These are phyloP conservation scores for Collybia nuda DNA, from an alignment of 768 basidiomycete species.

Conservation along the genomic window DNA sequence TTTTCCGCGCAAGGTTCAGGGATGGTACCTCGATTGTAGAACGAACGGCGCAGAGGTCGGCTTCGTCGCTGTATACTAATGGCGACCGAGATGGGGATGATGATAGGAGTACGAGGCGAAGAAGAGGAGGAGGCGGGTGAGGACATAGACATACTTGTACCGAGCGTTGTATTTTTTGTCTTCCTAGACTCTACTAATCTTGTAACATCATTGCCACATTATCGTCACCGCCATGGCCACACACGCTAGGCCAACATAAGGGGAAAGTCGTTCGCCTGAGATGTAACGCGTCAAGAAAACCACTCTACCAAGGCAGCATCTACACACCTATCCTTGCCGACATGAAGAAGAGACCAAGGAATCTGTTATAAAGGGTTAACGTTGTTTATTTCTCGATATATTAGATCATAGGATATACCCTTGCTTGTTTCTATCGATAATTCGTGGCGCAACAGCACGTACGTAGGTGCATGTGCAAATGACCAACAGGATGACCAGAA, in stretches of 20 bases:
- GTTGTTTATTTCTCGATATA: neutral
- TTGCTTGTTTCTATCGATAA: constrained; percentile 92
- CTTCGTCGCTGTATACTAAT: constrained; percentile 44
- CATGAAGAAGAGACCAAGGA: constrained; percentile 93
- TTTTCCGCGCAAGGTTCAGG: constrained; percentile 90
- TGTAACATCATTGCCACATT: constrained; percentile 26
- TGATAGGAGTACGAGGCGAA: constrained; percentile 27
- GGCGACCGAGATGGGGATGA: constrained; percentile 24
- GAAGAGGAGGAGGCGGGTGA: constrained; percentile 25
- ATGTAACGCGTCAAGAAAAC: too few relatives aligned
- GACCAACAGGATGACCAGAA: constrained; percentile 88
- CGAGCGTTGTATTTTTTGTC: neutral
- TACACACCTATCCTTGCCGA: constrained; percentile 88
- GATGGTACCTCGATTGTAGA: constrained; percentile 94
- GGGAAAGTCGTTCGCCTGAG: constrained; percentile 90
- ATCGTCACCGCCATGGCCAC: constrained; percentile 88
- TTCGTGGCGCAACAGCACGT: constrained; percentile 82
- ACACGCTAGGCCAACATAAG: constrained; percentile 93
- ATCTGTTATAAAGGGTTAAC: constrained; percentile 42
- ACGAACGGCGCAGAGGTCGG: constrained; percentile 68
- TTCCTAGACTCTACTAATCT: constrained; percentile 12
- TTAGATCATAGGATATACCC: constrained; percentile 64
- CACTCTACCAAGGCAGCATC: neutral
- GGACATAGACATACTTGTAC: neutral
- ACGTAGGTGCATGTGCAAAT: constrained; percentile 98